Evolutionary conservation across 176 grass and related monocot genomes (phyloP), one percentile per base, ranked within the genome.

Genomic region (Cenchrus americanus): DNA sequence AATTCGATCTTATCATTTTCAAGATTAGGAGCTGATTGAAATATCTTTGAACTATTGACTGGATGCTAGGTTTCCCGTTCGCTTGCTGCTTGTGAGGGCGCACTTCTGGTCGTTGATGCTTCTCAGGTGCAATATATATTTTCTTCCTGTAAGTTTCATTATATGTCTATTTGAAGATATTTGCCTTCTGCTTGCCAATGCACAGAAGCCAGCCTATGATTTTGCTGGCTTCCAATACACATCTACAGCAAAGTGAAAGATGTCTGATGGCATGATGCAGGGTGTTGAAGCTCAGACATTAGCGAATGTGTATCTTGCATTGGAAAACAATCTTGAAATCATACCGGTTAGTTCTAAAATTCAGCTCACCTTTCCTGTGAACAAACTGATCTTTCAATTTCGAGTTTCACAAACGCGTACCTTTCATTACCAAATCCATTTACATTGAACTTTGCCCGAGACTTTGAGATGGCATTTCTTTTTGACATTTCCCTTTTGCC

Each of bases 241-340:
- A 42, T 40, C 62, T 84, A 8, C 53, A 14, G 50, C 14, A 71
- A 26, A 51, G 10, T 91, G 44, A 80, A 43, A 59, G 5, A 40
- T 58, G 54, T 79, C 30, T 86, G 59, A 79, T 91, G 57, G 85
- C 75, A 78, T 71, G 14, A 93, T 93, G 90, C 89, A 95, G 95
- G 95, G 95, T 77, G 95, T 98, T 79, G 95, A 98, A 91, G 95
- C 95, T 75, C 95, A 98, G 82, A 98, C 92, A 46, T 83, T 98
- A 60, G 95, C 95, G 15, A 98, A 98, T 90, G 92, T 98, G 57
- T 98, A 98, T 83, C 83, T 98, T 90, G 95, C 95, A 72, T 76
- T 98, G 76, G 95, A 95, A 85, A 95, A 93, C 77, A 83, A 95
- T 75, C 95, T 98, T 48, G 95, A 93, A 90, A 95, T 98, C 82